Base-by-base conservation (phyloP, 176 grass and related monocot species). In the Oryza glaberrima region DNA sequence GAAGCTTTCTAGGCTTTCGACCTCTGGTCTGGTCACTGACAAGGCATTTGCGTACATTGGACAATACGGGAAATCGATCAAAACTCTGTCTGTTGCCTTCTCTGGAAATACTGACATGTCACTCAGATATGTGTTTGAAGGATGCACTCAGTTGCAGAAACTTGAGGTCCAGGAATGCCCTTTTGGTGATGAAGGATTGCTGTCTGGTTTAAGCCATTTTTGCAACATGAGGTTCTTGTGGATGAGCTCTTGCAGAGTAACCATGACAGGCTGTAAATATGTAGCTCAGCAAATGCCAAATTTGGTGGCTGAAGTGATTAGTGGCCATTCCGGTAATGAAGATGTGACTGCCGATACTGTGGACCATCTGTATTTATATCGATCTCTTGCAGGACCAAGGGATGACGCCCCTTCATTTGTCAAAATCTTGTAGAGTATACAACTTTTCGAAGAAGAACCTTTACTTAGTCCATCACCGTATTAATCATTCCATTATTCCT, bases 1-100 rank as follows among this genome's bases (percentile, higher is more conserved):
- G 77, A 97, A 91, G 28, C 92, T 97, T 70, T 88, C 81, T 11
- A 88, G 92, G 67, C 85, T 97, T 40, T 91, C 88, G 1, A 92
- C 94, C 51, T 97, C 95, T 74, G 95, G 95, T 75, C 70, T 97
- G 64, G 69, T 97, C 45, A 97, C 94, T 2, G 94, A 97, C 79
- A 89, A 83, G 69, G 94, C 88, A 1, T 97, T 97, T 49, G 83
- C 87, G 12, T 91, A 94, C 79, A 97, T 97, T 43, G 94, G 92
- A 2, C 77, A 76, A 43, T 81, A 92, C 23, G 92, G 88, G 10
- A 97, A 97, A 67, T 61, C 67, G 19, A 69, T 97, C 70, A 83
- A 91, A 38, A 97, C 92, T 6, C 87, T 97, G n/a, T 97, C 94
- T 69, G 90, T 97, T 87, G 94, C 94, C 66, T 97, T 97, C 60